A percentile compares a stretch with the other conserved stretches of the same genome.
These are phyloP conservation scores for Myrmaecium sp. DNA, from an alignment of 2,329 filamentous ascomycete species.

Conservation along the genomic window DNA sequence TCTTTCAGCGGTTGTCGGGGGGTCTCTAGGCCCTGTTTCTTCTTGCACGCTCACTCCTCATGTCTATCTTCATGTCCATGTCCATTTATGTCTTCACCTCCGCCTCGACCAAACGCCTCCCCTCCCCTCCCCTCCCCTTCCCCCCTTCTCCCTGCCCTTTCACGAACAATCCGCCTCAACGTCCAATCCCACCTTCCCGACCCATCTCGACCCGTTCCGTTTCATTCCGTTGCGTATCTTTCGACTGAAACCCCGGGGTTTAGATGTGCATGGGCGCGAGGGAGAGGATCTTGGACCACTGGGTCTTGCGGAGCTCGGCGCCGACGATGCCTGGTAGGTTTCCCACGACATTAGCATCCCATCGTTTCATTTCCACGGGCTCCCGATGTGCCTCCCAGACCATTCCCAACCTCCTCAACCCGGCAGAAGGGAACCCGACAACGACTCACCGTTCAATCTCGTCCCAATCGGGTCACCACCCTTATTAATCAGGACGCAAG, in stretches of 20 bases:
- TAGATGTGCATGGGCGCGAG: slow-evolving; percentile 74
- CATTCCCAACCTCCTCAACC: not conserved
- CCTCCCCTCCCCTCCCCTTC: not conserved
- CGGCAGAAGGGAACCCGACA: not conserved
- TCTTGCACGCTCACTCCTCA: slow-evolving; percentile 1
- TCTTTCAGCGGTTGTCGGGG: too few species aligned
- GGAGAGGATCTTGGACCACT: slow-evolving; percentile 97
- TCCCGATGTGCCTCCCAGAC: not conserved
- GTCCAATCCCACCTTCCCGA: not conserved
- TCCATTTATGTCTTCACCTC: slow-evolving; percentile 23
- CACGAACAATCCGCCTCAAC: not conserved
- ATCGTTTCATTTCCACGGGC: not conserved
- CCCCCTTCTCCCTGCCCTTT: slow-evolving; percentile 1
- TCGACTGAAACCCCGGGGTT: slow-evolving; percentile 8
- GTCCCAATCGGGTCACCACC: slow-evolving; percentile 87
- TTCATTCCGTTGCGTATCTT: not conserved
- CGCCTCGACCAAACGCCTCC: too few species aligned
- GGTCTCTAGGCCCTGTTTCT: too few species aligned
- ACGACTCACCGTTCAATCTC: slow-evolving; percentile 55
- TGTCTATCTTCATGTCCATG: slow-evolving; percentile 2
- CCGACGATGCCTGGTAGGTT: slow-evolving; percentile 55
- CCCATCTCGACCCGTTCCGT: not conserved
- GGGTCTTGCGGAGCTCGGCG: slow-evolving; percentile 71
- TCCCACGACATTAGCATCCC: not conserved
- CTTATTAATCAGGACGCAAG: slow-evolving; percentile 95